Evolutionary conservation across 106 monocot genomes (phyloP), one percentile per base, ranked within the genome.

Genomic region (Phalaenopsis equestris): DNA sequence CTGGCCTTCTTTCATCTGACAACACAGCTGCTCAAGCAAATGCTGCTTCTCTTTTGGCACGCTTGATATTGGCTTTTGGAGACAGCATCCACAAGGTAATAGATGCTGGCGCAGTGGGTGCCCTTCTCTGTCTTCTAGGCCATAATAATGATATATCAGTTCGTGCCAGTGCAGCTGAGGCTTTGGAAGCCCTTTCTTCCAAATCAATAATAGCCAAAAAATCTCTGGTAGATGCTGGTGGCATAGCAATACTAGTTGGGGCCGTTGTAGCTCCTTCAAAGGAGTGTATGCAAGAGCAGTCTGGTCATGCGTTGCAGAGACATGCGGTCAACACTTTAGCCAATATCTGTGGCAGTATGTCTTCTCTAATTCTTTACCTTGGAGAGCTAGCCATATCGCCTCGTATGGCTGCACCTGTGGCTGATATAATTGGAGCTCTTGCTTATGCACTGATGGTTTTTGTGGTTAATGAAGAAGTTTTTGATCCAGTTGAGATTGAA

Each of bases 121-220:
- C 82, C 21, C 86, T 93, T 39, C 89, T 94, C 42, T 79, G 30
- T 77, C 87, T 94, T 55, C 77, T 94, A 43, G 79, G 84, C 19
- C 75, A 61, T 42, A 86, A 94, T 67, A 94, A 94, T 86, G 90
- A 91, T 72, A 87, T 88, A 46, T 91, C 91, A 39, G 89, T 91
- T 46, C 85, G 94, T 67, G 87, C 89, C 47, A 88, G 91, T 86
- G 89, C 94, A 72, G 94, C 94, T 55, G 94, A 91, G 87, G 94
- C 94, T 70, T 81, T 94, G 74, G 89, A 91, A 65, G 91, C 89
- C 30, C 85, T 94, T 39, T 91, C 91, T 42, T 91, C 67, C 9
- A 91, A 94, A 73, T 94, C 91, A 43, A 81, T 81, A 8, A 83
- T 70, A 11, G 94, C 91, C 41, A 94, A 86, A 84, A 91, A 88